Evolutionary conservation across 73 alveolate genomes (phyloP), one percentile per base, ranked within the genome.

Genomic region (Paramecium tetraurelia): DNA sequence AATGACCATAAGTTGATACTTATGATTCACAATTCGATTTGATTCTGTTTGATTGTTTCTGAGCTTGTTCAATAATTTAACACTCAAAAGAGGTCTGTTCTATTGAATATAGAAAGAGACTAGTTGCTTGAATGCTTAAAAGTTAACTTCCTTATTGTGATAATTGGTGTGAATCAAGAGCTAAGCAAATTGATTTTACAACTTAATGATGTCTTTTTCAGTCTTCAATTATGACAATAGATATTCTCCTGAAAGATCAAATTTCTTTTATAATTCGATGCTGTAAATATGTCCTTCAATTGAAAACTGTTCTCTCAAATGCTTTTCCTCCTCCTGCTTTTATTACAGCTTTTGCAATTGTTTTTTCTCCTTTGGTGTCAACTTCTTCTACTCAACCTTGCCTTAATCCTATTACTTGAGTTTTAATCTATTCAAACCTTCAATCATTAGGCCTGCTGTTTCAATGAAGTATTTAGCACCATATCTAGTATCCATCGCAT

Each of bases 401-500:
- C 75, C 84, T 27, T 89, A 46, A 21, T 89, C 94, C 50, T 31
- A 33, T 48, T 44, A 38, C 16, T 40, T 59, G 24, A 59, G 27
- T 40, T 20, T 40, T 50, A 44, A 70, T 89, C 57, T 48, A 41
- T 70, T 71, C 29, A 89, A 72, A n/a, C 92, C 86, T 46, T 71
- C 20, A 20, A 89, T 40, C 87, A 89, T 70, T 29, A 69, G 20
- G 24, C 92, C 87, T 21, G 94, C 83, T 9, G 96, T 94, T 58
- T 83, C 92, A 21, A 89, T 86, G 69, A 89, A 93, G 58, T 71
- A 85, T 58, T 93, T 89, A 44, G 92, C 59, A 86, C 93, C 85
- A 80, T 85, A 95, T 48, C 94, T 76, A 16, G 63, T 69, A 46
- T 95, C 96, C 85, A 93, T 96, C 77, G 92, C 86, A 5, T 93